These are phyloP conservation scores for Cercospora zeae-maydis DNA, from an alignment of 2,329 filamentous ascomycete species.

Conservation along the genomic window DNA sequence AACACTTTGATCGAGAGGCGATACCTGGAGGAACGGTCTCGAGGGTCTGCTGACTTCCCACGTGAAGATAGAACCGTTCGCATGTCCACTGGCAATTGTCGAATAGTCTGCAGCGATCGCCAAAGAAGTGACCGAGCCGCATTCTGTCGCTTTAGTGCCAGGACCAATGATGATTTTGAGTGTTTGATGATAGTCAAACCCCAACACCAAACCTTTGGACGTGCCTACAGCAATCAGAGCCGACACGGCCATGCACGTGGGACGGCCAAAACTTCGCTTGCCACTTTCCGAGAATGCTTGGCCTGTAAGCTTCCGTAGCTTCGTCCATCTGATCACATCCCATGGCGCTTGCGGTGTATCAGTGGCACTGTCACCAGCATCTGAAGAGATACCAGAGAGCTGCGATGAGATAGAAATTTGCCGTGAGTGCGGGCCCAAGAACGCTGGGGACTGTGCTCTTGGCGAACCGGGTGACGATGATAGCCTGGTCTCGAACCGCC, in stretches of 20 bases:
- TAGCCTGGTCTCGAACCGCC: slow-evolving; percentile 86
- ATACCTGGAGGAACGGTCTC: slow-evolving; percentile 82
- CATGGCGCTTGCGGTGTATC: slow-evolving; percentile 70
- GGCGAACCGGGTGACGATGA: slow-evolving; percentile 62
- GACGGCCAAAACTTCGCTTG: slow-evolving; percentile 85
- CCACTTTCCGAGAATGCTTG: slow-evolving; percentile 91
- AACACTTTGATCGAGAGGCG: slow-evolving; percentile 62
- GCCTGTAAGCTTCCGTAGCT: slow-evolving; percentile 79
- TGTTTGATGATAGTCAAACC: slow-evolving; percentile 97
- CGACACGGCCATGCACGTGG: slow-evolving; percentile 85
- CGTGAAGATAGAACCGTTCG: slow-evolving; percentile 87
- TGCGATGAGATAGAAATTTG: slow-evolving; percentile 46
- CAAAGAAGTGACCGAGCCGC: slow-evolving; percentile 78
- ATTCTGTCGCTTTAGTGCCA: slow-evolving; percentile 91
- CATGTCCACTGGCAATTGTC: slow-evolving; percentile 85
- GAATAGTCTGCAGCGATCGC: slow-evolving; percentile 92
- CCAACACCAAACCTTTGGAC: slow-evolving; percentile 85
- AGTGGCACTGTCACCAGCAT: slow-evolving; percentile 50
- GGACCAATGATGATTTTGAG: slow-evolving; percentile 90
- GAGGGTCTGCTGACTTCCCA: slow-evolving; percentile 87
- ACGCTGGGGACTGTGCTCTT: slow-evolving; percentile 72
- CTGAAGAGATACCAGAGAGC: slow-evolving; percentile 66
- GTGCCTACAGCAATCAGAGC: slow-evolving; percentile 88
- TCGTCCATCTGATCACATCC: slow-evolving; percentile 97
- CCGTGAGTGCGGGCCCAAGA: slow-evolving; percentile 72